A percentile compares a stretch with the other conserved stretches of the same genome.
Conservation (phyloP, 495 filamentous ascomycete species). For the Penicillium maclennaniae region DNA sequence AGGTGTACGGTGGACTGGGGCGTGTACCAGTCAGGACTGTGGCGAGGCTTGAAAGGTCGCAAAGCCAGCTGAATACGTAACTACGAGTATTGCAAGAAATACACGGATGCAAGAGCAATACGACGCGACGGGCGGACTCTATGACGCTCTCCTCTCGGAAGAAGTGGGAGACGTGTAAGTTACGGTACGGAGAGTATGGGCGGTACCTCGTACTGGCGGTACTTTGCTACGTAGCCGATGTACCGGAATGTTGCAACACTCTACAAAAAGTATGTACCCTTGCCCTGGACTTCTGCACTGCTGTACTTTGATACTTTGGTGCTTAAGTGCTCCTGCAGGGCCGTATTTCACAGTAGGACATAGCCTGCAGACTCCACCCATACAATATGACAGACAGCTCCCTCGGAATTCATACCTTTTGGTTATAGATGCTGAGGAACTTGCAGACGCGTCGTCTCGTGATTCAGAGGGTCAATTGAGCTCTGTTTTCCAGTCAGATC, state of each 20-base stretch:
- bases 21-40: not conserved
- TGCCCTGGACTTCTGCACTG: not conserved
- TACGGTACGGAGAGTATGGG: slow-evolving; percentile 10
- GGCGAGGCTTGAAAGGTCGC: not conserved
- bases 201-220: not conserved
- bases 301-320: not conserved
- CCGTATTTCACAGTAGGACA: not conserved
- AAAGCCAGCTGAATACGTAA: slow-evolving; percentile 1
- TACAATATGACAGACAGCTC: not conserved
- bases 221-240: slow-evolving; percentile 6
- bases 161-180: slow-evolving; percentile 18
- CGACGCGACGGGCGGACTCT: slow-evolving; percentile 14
- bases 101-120: slow-evolving; percentile 3
- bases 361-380: not conserved
- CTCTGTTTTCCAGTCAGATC: not conserved
- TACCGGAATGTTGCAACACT: slow-evolving; percentile 14
- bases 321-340: not conserved
- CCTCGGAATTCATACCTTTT: not conserved
- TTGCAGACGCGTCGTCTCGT: slow-evolving; percentile 11
- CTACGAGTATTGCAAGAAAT: not conserved
- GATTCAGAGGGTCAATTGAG: slow-evolving; percentile 1
- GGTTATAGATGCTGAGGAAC: slow-evolving; percentile 1
- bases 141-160: slow-evolving; percentile 25
- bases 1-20: not conserved
- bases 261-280: not conserved